Conservation (phyloP, 2,329 filamentous ascomycete genomes). For the Beauveria sp. region DNA sequence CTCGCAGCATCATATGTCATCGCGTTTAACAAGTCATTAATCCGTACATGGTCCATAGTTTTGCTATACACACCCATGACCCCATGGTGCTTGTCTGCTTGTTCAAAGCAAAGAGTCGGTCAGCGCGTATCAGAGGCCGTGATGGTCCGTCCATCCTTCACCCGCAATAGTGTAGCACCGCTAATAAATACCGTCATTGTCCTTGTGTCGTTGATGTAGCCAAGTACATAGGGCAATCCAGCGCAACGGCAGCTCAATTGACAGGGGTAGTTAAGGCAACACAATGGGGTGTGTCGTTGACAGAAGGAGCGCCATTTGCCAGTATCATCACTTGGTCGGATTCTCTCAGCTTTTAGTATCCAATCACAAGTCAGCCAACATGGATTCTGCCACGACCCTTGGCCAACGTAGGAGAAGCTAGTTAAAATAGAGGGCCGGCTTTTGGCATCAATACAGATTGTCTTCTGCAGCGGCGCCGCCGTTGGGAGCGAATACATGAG, state of each 20-base stretch:
- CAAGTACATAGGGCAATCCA: neutral
- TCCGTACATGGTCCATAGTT: neutral
- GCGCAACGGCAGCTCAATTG: neutral
- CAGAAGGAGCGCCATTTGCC: neutral
- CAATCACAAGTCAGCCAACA: conserved; percentile 1
- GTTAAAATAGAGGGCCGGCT: neutral
- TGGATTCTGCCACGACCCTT: neutral
- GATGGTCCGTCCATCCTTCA: neutral
- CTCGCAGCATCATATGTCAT: conserved; percentile 1
- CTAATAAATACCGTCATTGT: neutral
- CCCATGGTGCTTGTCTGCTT: neutral
- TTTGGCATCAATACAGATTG: conserved; percentile 16
- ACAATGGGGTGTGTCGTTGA: neutral
- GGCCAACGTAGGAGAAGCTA: neutral
- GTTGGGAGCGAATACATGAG: conserved; percentile 15
- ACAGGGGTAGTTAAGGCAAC: neutral
- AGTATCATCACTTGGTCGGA: neutral
- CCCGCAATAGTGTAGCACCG: neutral
- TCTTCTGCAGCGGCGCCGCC: conserved; percentile 7
- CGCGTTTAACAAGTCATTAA: neutral
- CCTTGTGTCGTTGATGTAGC: neutral
- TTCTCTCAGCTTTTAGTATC: neutral
- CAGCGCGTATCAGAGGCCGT: neutral
- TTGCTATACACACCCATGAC: neutral
- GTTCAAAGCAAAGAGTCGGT: conserved; percentile 7